Evolutionary conservation across 202 grass and related monocot genomes (phyloP).

Genomic region (Eragrostis tef): DNA sequence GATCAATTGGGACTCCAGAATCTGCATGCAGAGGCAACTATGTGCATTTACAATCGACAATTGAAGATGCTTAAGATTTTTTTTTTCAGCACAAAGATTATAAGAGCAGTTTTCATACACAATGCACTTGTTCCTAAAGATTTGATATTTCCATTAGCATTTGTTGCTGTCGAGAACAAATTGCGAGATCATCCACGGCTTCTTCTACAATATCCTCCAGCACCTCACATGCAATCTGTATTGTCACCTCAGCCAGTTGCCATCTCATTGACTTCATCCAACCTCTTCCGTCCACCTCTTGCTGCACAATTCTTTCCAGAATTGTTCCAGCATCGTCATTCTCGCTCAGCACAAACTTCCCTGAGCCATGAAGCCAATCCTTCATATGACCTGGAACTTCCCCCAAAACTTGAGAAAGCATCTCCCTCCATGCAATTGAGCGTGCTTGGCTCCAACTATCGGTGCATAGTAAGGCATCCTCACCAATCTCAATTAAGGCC

Average conservation of each 20-base stretch:
- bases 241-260: conserved; percentile 56
- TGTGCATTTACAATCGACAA: conserved; percentile 32
- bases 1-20: too few species aligned
- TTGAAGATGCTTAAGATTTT: conserved; percentile 36
- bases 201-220: conserved; percentile 73
- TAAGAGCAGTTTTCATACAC: conserved; percentile 35
- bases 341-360: conserved; percentile 30
- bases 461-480: conserved; percentile 43
- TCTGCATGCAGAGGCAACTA: too few species aligned
- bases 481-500: conserved; percentile 65
- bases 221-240: conserved; percentile 52
- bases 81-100: conserved; percentile 38
- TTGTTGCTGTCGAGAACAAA: conserved; percentile 36
- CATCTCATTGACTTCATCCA: conserved; percentile 58
- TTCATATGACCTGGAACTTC: conserved; percentile 59
- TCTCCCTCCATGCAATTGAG: conserved; percentile 27
- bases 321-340: conserved; percentile 42
- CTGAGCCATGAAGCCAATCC: conserved; percentile 56
- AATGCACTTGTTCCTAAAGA: conserved; percentile 46
- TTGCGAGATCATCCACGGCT: conserved; percentile 41
- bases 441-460: conserved; percentile 54
- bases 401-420: conserved; percentile 20
- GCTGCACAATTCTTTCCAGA: conserved; percentile 62
- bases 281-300: conserved; percentile 59
- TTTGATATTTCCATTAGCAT: conserved; percentile 1